phyloP scores from a whole-genome alignment of 2,329 filamentous ascomycete genomes.

The Fusarium equiseti region DNA sequence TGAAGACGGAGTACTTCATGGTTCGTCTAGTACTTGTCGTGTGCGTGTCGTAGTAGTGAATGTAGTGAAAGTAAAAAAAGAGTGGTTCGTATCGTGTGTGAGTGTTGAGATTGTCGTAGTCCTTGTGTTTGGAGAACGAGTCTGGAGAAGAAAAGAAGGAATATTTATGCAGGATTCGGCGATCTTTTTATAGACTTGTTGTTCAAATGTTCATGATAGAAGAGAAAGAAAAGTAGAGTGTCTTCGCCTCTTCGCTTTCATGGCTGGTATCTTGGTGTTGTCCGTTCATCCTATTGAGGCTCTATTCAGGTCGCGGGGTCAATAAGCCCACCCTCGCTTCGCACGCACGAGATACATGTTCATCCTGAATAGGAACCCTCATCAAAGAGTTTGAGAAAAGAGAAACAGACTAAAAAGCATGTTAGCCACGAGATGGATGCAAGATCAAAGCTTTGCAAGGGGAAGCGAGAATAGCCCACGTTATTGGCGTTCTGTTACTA shows the following conservation, averaged over 20 bases:
- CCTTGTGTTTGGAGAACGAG: conserved; percentile 43
- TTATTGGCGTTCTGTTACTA: conserved; percentile 20
- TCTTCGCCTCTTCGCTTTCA: background rate
- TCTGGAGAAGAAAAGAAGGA: conserved; percentile 36
- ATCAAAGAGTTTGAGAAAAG: conserved; percentile 7
- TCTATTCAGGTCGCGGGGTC: conserved; percentile 36
- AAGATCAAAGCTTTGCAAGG: conserved; percentile 9
- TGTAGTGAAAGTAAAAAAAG: conserved; percentile 21
- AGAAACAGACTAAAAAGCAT: background rate
- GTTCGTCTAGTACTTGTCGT: conserved; percentile 5
- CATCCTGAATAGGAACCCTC: background rate
- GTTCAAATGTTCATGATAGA: conserved; percentile 1
- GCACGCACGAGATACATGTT: conserved; percentile 1
- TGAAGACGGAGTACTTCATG: conserved; percentile 50
- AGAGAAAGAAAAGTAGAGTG: background rate
- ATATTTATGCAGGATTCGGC: conserved; percentile 6
- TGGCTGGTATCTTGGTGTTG: conserved; percentile 9
- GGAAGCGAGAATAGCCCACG: background rate
- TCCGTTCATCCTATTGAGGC: conserved; percentile 6
- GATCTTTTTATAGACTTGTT: conserved; percentile 39
- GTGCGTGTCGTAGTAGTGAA: conserved; percentile 22
- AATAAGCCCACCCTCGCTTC: conserved; percentile 33
- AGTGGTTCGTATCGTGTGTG: conserved; percentile 27
- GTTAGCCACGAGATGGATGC: conserved; percentile 2
- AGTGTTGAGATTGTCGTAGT: conserved; percentile 30